A percentile compares a stretch with the other conserved stretches of the same genome.
These are phyloP conservation scores for Guyanaporus albipodus DNA, from an alignment of 768 basidiomycete species.

Conservation along the genomic window DNA sequence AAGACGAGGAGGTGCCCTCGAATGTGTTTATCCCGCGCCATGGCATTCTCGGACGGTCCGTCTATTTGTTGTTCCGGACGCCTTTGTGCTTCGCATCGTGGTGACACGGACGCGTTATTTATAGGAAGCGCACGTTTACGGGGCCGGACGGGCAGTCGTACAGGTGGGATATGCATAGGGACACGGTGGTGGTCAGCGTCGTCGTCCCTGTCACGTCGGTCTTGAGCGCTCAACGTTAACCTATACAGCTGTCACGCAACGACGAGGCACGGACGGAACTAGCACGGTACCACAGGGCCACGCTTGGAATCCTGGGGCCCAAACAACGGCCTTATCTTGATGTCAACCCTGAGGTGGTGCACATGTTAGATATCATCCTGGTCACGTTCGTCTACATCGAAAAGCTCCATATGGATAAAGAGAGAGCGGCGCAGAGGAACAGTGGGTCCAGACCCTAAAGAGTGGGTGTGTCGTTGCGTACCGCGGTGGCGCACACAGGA, in stretches of 20 bases:
- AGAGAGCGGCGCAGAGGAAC: neutral
- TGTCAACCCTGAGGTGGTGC: neutral
- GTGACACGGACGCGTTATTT: neutral
- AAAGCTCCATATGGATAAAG: neutral
- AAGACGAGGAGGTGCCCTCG: neutral
- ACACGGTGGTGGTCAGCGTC: neutral
- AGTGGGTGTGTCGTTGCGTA: neutral
- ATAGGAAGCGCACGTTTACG: conserved; percentile 17
- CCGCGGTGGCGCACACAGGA: neutral
- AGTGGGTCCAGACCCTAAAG: neutral
- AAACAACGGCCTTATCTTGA: neutral
- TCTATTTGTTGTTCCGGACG: neutral
- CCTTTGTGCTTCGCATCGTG: neutral
- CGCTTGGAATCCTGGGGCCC: neutral
- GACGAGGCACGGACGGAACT: conserved; percentile 1
- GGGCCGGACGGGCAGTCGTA: conserved; percentile 25
- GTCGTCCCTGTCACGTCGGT: neutral
- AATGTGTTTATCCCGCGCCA: neutral
- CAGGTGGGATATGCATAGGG: conserved; percentile 16
- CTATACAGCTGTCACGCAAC: neutral
- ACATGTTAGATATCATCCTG: neutral
- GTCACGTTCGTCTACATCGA: conserved; percentile 1
- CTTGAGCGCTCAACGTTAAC: neutral
- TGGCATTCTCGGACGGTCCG: neutral
- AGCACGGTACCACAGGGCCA: neutral